Evolutionary conservation across 768 basidiomycete genomes (phyloP), one percentile per base, ranked within the genome.

Genomic region (Trametes meyenii): DNA sequence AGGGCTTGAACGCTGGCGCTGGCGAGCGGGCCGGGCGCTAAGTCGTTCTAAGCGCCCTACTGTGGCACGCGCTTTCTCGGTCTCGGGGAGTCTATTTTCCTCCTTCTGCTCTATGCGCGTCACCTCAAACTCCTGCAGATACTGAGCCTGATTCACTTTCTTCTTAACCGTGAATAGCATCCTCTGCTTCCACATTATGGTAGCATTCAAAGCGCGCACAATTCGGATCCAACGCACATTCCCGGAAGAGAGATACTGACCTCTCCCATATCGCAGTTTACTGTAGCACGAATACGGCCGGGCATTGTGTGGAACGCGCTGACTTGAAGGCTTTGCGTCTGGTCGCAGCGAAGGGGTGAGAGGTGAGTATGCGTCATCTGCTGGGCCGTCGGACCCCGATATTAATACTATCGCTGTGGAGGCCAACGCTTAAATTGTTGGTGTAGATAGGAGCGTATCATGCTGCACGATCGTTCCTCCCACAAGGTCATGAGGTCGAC

Each of bases 201-300:
- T 33, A 50, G 14, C 17, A n/a, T 2, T 35, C 3, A 33, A 33
- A 33, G 29, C 29, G 29, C 29, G 29, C 29, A 33, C 29, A 33
- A 33, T 33, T 33, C 29, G 29, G 29, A 33, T 33, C 29, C 4
- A 33, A 33, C 29, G 29, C 29, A 33, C 29, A 33, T 33, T 33
- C 29, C 29, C 29, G 29, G 29, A 33, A 33, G 29, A 10, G 35
- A 5, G 46, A 5, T 4, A 46, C 70, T 59, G 36, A 71, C 72
- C 69, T 73, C 71, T 39, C 72, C 71, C 71, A 73, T 74, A 44
- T 74, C 73, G 58, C 70, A 72, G 39, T 74, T 74, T 4, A 74
- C 71, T 17, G 73, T 72, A n/a, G 70, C 71, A 8, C 63, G 67
- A 36, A 72, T 42, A 1, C 35, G 19, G n/a, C 21, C 21, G 8